phyloP scores from a whole-genome alignment of 306 rosid species.

The Dalbergia cochinchinensis region DNA sequence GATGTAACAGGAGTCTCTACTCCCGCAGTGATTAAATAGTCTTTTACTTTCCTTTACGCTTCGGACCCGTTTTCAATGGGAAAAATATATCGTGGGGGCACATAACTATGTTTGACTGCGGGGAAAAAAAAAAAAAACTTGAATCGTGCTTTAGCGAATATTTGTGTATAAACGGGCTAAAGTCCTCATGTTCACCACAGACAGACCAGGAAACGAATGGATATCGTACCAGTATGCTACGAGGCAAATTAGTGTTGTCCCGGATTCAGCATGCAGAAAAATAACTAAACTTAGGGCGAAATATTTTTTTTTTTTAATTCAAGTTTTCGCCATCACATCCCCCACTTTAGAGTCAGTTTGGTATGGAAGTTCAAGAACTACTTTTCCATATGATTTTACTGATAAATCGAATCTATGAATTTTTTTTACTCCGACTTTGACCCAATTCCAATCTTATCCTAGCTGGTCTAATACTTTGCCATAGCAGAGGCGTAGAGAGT shows the following conservation, averaged over 20 bases:
- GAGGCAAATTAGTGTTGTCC: background rate
- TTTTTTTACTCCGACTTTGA: too few relatives aligned
- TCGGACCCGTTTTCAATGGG: too few relatives aligned
- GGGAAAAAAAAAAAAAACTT: background rate
- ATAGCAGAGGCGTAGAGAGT: background rate
- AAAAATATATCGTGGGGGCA: too few relatives aligned
- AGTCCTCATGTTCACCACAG: background rate
- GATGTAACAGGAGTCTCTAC: background rate
- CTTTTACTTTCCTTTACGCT: too few relatives aligned
- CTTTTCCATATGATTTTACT: background rate
- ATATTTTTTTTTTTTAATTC: too few relatives aligned
- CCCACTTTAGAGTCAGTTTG: background rate
- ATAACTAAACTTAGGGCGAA: background rate
- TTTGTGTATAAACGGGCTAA: background rate
- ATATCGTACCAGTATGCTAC: background rate
- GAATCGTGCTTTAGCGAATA: background rate
- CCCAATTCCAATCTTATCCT: background rate
- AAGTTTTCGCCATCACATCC: background rate
- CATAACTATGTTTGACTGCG: background rate
- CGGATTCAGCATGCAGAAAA: background rate
- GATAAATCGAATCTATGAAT: background rate
- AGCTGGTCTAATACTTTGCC: too few relatives aligned
- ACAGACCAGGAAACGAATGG: background rate
- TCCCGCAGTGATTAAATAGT: too few relatives aligned
- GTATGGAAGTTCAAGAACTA: background rate